Base-by-base conservation (phyloP, 2,329 filamentous ascomycete genomes). In the Hyphodiscus sp. region DNA sequence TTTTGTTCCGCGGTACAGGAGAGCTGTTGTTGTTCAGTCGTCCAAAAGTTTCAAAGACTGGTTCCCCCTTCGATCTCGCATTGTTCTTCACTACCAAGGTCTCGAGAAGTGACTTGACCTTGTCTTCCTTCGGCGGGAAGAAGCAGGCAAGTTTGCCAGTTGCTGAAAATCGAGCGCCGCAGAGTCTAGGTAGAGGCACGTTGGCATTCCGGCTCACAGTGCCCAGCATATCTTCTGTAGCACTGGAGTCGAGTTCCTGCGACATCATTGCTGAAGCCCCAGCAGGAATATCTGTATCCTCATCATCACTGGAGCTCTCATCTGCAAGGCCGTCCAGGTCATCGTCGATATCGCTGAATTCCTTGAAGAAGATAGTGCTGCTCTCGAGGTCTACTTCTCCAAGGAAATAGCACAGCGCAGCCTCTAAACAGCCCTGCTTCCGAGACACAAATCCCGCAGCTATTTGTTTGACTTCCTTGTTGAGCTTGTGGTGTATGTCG, bases 271-370 rank as follows among this genome's bases (percentile, higher is more conserved):
- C 77, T 9, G 65, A 68, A 30, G 63, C 61, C 43, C 64, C 65
- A n/a, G 65, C 59, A 26, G 66, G 66, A 45, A 68, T 67, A 57
- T 68, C 59, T 13, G 71, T 72, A 47, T 91, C 89, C 59, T 91
- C 88, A 56, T 89, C 86, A 58, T 90, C 86, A 63, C 88, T 95
- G 2, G 90, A 96, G 60, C 89, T 92, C 59, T 94, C 89, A 53
- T 88, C 87, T 29, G 74, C 78, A 38, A 83, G 69, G 2, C 72
- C 80, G 54, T 78, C 79, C 6, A 80, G 64, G 63, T 69, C 65
- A 51, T 81, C 81, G 59, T 87, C 84, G 59, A 83, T 77, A 11
- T 85, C 80, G 45, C 74, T 70, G 47, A 70, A 69, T 68, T 75
- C 52, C 57, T 81, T 81, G 58, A 82, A 81, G 63, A 85, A 83